Percentiles rank a stretch among this genome's conserved stretches.
Conservation (phyloP, 2,329 filamentous ascomycete species). For the Penicillium capsulatum region DNA sequence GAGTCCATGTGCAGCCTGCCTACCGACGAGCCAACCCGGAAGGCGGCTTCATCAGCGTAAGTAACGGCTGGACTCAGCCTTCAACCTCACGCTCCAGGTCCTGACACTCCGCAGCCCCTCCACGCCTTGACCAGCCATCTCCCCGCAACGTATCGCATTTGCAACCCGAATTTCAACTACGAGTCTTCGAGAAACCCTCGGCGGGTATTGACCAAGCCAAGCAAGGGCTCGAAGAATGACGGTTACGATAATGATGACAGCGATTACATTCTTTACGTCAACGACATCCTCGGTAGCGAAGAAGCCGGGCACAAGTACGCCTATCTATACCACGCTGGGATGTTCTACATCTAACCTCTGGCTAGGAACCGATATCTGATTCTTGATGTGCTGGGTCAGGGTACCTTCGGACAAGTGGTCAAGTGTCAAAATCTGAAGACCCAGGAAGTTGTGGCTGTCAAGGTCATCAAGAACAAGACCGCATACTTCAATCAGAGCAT, state of each 20-base stretch:
- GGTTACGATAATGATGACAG: conserved; percentile 99
- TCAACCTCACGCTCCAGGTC: conserved; percentile 9
- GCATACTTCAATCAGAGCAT: conserved; percentile 99
- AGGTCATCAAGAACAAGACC: conserved; percentile 98
- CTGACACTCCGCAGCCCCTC: conserved; percentile 61
- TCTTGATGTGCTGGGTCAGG: conserved; percentile 91
- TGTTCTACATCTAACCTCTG: conserved; percentile 10
- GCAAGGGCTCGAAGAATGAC: conserved; percentile 97
- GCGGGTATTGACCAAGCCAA: conserved; percentile 93
- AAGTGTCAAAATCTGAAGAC: conserved; percentile 99
- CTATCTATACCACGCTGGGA: not conserved
- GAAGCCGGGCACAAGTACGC: conserved; percentile 93
- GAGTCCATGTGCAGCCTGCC: conserved; percentile 79
- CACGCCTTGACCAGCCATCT: conserved; percentile 93
- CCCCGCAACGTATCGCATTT: conserved; percentile 94
- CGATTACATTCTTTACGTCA: conserved; percentile 98
- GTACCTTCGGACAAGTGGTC: conserved; percentile 96
- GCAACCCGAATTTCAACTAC: conserved; percentile 97
- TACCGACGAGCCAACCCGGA: conserved; percentile 94
- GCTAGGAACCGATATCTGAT: conserved; percentile 89
- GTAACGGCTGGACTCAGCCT: conserved; percentile 31
- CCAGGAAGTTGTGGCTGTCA: conserved; percentile 96
- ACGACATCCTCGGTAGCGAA: conserved; percentile 95
- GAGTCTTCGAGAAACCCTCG: conserved; percentile 95
- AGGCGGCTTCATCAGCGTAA: conserved; percentile 93